Evolutionary conservation across 164 flowering plant species (phyloP), one percentile per base, ranked within the genome.

Genomic region (Houttuynia cordata): DNA sequence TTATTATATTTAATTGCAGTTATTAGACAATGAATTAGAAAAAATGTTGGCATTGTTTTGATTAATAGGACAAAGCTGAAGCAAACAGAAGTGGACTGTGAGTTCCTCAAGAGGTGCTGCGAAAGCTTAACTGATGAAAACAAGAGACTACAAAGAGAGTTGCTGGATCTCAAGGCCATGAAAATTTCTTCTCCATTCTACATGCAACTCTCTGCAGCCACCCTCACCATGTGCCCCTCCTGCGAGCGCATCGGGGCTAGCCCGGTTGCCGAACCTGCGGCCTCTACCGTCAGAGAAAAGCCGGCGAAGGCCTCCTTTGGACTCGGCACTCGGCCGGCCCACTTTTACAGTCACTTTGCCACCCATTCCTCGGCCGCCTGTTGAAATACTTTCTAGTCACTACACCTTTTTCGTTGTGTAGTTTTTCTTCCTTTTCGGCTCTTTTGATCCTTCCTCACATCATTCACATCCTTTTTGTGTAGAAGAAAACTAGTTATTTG

Each of bases 81-180:
- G 76, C 97, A 87, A 67, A 90, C 97, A 0, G 97, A 90, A 67
- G 87, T 85, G 30, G 96, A 90, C 65, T 87, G 95, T 22, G 95
- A 90, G 64, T 80, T 73, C 72, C 67, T 90, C 74, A 90, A 86
- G 84, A 84, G 85, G 53, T 87, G 91, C 62, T 87, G 93, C 41
- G 87, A 87, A 53, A 77, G 81, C 13, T 63, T 90, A 41, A 86
- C 83, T 9, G 93, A 83, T 8, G 97, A 90, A 67, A 90, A 90
- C 73, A 68, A 81, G 63, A 71, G 85, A 70, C 80, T 90, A 10
- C 84, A 84, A 39, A 87, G 84, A 64, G 97, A 90, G 74, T 59
- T 87, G 1, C 84, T 85, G 56, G 97, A 87, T 40, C 81, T 90
- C 25, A 90, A 84, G 67, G 83, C 93, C 1, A 67, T 87, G 52